Percentiles rank a stretch among this genome's conserved stretches.
phyloP scores from a whole-genome alignment of 2,329 filamentous ascomycete genomes.

The Stachybotrys chlorohalonatus region DNA sequence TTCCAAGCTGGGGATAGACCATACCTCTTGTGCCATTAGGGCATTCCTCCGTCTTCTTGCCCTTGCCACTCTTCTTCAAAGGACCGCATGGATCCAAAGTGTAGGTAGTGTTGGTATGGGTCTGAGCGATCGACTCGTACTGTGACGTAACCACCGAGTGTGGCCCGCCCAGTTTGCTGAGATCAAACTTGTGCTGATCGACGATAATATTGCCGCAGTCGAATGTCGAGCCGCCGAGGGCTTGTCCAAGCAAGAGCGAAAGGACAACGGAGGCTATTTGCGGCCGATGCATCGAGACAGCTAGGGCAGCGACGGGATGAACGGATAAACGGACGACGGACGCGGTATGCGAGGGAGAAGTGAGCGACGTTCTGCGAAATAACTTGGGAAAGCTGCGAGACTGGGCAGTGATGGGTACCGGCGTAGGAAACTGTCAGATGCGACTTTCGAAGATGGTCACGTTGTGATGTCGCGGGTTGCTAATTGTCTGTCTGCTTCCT shows the following conservation, averaged over 20 bases:
- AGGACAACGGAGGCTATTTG: slow-evolving; percentile 27
- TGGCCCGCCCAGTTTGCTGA: slow-evolving; percentile 55
- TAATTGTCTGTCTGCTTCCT: background rate
- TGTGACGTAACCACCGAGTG: slow-evolving; percentile 57
- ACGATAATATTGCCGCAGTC: slow-evolving; percentile 54
- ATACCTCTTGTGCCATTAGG: slow-evolving; percentile 59
- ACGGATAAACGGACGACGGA: background rate
- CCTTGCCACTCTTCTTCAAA: slow-evolving; percentile 52
- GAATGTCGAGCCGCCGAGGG: slow-evolving; percentile 38
- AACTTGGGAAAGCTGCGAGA: background rate
- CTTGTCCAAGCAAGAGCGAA: slow-evolving; percentile 24
- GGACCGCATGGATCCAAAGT: slow-evolving; percentile 68
- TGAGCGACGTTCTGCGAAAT: background rate
- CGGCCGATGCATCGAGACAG: slow-evolving; percentile 28
- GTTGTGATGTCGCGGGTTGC: background rate
- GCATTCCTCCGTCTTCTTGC: slow-evolving; percentile 51
- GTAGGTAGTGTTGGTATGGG: slow-evolving; percentile 62
- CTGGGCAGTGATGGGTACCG: background rate
- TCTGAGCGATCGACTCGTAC: slow-evolving; percentile 41
- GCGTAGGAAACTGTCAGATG: background rate
- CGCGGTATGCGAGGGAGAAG: background rate
- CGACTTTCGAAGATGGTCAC: background rate
- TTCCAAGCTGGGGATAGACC: slow-evolving; percentile 6
- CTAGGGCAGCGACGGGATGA: background rate
- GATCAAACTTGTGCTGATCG: slow-evolving; percentile 53